Evolutionary conservation across 805 yeast species (phyloP).

Genomic region (Cyberlindnera maclurae): DNA sequence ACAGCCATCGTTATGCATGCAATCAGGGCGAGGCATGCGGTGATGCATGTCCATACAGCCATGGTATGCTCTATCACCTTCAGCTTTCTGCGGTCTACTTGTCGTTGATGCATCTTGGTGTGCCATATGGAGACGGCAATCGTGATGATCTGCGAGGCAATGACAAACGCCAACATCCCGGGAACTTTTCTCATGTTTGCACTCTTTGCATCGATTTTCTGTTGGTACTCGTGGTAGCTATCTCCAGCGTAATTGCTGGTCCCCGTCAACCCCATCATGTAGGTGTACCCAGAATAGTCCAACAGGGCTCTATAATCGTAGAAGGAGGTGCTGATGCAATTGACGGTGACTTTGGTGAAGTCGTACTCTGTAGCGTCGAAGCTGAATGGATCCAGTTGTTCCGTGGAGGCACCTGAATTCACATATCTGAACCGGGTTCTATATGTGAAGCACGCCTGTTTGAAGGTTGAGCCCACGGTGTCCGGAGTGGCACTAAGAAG

Average conservation of each 20-base stretch:
- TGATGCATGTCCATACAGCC: conserved; percentile 30
- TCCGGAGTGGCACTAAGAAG: conserved; percentile 10
- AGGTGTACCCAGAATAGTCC: conserved; percentile 9
- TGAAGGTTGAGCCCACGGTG: conserved; percentile 4
- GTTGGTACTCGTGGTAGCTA: conserved; percentile 23
- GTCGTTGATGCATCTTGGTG: conserved; percentile 9
- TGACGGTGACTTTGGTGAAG: conserved; percentile 6
- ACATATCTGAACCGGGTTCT: not conserved
- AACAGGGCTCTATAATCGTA: conserved; percentile 12
- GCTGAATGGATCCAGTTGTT: conserved; percentile 3
- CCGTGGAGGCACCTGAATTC: not conserved
- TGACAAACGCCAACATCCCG: conserved; percentile 25
- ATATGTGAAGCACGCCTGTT: conserved; percentile 5
- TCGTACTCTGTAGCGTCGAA: not conserved
- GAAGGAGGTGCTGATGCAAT: conserved; percentile 6
- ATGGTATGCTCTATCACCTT: conserved; percentile 28
- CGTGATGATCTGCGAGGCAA: conserved; percentile 26
- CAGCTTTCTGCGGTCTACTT: not conserved
- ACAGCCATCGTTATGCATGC: conserved; percentile 28
- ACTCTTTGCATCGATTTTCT: conserved; percentile 14
- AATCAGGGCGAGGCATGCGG: conserved; percentile 26
- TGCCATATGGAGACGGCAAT: conserved; percentile 27
- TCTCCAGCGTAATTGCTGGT: conserved; percentile 35
- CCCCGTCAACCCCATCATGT: conserved; percentile 32
- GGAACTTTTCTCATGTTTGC: conserved; percentile 24